Evolutionary conservation across 495 filamentous ascomycete genomes (phyloP).

Genomic region (Tuber borchii): DNA sequence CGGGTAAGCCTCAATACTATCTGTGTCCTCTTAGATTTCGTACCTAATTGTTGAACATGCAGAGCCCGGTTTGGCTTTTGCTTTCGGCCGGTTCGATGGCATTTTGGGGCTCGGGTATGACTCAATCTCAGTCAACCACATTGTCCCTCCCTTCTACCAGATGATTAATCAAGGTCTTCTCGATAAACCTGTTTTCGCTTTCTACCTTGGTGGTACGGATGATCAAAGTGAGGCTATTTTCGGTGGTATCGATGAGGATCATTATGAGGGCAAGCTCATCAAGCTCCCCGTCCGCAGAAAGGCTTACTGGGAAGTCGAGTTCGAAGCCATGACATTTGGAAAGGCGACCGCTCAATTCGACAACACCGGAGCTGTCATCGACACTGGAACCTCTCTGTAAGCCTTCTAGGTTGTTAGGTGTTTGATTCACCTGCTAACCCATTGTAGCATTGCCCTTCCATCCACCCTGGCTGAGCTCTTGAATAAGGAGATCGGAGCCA

Average conservation of each 20-base stretch:
- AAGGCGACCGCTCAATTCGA: slow-evolving; percentile 77
- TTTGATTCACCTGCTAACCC: not conserved
- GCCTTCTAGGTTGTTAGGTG: not conserved
- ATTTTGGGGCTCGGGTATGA: slow-evolving; percentile 94
- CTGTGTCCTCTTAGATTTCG: not conserved
- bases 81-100: slow-evolving; percentile 96
- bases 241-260: slow-evolving; percentile 78
- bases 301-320: slow-evolving; percentile 99
- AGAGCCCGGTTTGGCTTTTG: slow-evolving; percentile 95
- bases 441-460: slow-evolving; percentile 69
- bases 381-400: slow-evolving; percentile 90
- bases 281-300: slow-evolving; percentile 92
- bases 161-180: slow-evolving; percentile 82
- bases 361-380: slow-evolving; percentile 89
- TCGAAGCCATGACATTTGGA: slow-evolving; percentile 85
- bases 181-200: slow-evolving; percentile 90
- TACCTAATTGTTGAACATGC: not conserved
- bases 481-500: slow-evolving; percentile 96
- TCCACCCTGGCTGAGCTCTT: slow-evolving; percentile 88
- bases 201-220: slow-evolving; percentile 79
- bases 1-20: slow-evolving; percentile 17
- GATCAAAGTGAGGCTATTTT: slow-evolving; percentile 82
- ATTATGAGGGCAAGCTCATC: slow-evolving; percentile 83
- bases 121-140: slow-evolving; percentile 90
- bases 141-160: slow-evolving; percentile 91